Conservation (phyloP, 2,329 filamentous ascomycete species). For the Colletotrichum tabaci region DNA sequence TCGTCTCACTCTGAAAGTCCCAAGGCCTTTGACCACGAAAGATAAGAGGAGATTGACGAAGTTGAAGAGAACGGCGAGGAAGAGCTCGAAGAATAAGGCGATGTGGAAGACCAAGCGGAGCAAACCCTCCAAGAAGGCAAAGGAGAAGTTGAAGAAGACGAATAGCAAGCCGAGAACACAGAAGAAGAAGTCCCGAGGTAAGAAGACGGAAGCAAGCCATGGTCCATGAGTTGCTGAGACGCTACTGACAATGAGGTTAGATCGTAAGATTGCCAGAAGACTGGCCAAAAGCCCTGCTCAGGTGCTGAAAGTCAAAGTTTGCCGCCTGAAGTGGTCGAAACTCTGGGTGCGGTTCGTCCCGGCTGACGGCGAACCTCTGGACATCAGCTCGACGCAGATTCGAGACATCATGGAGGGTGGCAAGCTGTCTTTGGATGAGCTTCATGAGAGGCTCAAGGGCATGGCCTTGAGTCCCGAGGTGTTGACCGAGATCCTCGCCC, state of each 20-base stretch:
- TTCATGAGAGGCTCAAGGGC: neutral
- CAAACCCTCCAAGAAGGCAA: too few relatives aligned
- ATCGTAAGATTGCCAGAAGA: neutral
- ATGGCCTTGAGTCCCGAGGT: neutral
- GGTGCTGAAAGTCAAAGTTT: neutral
- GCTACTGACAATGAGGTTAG: neutral
- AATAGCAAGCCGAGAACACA: neutral
- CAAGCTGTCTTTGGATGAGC: neutral
- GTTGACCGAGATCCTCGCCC: neutral
- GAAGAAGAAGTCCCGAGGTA: neutral
- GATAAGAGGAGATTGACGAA: neutral
- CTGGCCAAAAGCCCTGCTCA: neutral
- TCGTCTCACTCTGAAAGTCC: neutral
- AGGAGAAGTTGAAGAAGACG: neutral
- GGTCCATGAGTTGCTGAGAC: too few relatives aligned
- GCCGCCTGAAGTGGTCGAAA: neutral
- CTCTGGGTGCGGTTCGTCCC: conserved; percentile 9
- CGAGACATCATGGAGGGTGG: neutral
- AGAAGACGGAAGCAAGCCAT: neutral
- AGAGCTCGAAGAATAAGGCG: neutral
- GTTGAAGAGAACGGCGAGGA: neutral
- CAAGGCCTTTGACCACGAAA: neutral
- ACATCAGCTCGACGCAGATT: neutral
- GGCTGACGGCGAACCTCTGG: neutral
- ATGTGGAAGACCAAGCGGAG: neutral